Evolutionary conservation across 371 early-diverging fungal genomes (phyloP).

Genomic region (Blakeslea trispora): DNA sequence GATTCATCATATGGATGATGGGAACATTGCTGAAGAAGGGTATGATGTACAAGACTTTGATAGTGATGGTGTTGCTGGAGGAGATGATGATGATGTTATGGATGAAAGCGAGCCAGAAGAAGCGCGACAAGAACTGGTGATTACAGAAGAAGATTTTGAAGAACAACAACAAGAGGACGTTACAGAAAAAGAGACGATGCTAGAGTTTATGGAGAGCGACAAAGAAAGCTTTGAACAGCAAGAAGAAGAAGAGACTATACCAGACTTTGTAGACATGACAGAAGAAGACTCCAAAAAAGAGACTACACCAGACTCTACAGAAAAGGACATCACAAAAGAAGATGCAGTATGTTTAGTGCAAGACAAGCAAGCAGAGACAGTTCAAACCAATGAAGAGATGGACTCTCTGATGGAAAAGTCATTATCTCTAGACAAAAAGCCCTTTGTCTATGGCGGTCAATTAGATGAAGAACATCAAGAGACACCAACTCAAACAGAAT

Average conservation of each 20-base stretch:
- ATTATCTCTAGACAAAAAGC: background rate
- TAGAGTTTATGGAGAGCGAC: no score
- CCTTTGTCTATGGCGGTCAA: slow-evolving; percentile 7
- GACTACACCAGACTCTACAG: no score
- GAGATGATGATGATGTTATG: background rate
- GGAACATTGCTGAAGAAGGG: background rate
- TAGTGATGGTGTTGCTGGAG: background rate
- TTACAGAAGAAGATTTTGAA: background rate
- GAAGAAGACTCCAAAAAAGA: no score
- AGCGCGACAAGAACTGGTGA: background rate
- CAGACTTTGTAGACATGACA: no score
- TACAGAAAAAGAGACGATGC: no score
- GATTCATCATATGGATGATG: background rate
- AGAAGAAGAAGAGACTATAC: no score
- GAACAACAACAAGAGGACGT: background rate
- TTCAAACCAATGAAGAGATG: background rate
- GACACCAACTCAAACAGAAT: background rate
- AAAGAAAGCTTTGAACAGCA: no score
- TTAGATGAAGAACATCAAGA: slow-evolving; percentile 1
- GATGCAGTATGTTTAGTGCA: no score
- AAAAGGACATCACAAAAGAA: no score
- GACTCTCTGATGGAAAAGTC: slow-evolving; percentile 1
- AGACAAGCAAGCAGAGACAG: no score
- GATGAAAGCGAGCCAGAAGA: background rate
- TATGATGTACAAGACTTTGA: background rate